phyloP scores from a whole-genome alignment of 2,329 filamentous ascomycete genomes.

The Neonectria magnoliae region DNA sequence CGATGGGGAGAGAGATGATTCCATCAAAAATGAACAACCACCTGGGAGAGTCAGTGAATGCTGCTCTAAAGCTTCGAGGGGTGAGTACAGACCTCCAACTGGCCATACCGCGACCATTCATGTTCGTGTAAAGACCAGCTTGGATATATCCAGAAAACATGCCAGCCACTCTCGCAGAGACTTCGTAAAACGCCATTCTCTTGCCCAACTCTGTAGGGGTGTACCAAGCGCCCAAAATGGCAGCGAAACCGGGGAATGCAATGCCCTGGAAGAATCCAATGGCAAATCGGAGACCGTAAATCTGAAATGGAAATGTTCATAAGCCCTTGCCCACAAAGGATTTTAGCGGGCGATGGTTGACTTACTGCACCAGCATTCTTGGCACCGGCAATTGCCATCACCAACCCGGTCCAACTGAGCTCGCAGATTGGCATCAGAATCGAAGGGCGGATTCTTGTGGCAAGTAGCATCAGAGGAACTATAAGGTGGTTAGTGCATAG shows the following conservation, averaged over 20 bases:
- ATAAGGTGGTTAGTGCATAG: background rate
- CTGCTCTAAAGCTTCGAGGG: background rate
- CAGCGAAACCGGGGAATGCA: slow-evolving; percentile 40
- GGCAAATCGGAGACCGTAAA: slow-evolving; percentile 45
- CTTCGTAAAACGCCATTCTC: slow-evolving; percentile 42
- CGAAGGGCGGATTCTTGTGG: slow-evolving; percentile 40
- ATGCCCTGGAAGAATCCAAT: slow-evolving; percentile 45
- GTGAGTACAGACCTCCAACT: slow-evolving; percentile 18
- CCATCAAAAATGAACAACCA: slow-evolving; percentile 54
- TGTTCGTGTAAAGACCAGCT: slow-evolving; percentile 48
- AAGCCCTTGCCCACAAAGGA: background rate
- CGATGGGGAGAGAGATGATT: slow-evolving; percentile 30
- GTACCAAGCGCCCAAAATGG: slow-evolving; percentile 47
- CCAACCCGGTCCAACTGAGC: slow-evolving; percentile 36
- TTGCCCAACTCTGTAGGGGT: slow-evolving; percentile 43
- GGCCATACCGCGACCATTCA: slow-evolving; percentile 42
- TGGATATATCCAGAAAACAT: slow-evolving; percentile 49
- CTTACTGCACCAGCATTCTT: slow-evolving; percentile 37
- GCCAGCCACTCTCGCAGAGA: slow-evolving; percentile 31
- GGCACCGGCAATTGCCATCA: slow-evolving; percentile 40
- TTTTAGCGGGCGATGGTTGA: background rate
- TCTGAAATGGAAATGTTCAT: background rate
- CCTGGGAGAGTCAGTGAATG: slow-evolving; percentile 30
- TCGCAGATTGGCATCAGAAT: slow-evolving; percentile 45
- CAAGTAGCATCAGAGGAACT: slow-evolving; percentile 24